Evolutionary conservation across 139 green algal species (phyloP).

Genomic region (Coelastrella sp.): DNA sequence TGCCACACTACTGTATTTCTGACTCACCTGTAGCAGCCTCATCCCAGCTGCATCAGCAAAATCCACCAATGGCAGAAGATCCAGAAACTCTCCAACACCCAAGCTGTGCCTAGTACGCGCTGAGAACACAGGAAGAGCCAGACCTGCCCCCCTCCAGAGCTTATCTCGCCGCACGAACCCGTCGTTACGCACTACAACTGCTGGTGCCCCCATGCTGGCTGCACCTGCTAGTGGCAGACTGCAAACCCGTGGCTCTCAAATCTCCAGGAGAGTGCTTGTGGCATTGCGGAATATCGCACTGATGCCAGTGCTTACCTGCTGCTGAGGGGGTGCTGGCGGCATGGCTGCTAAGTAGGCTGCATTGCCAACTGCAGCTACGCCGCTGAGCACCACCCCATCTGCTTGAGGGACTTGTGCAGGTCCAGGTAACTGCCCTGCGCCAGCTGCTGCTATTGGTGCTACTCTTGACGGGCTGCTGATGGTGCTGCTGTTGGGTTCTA

Average conservation of each 20-base stretch:
- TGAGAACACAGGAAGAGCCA: slow-evolving; percentile 94
- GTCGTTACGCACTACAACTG: slow-evolving; percentile 75
- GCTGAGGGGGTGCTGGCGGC: background rate
- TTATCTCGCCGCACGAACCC: slow-evolving; percentile 72
- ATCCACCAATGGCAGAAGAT: slow-evolving; percentile 88
- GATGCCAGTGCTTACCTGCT: slow-evolving; percentile 9
- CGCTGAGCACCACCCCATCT: background rate
- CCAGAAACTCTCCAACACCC: slow-evolving; percentile 93
- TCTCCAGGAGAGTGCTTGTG: slow-evolving; percentile 50
- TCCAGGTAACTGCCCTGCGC: background rate
- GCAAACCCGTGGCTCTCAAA: slow-evolving; percentile 44
- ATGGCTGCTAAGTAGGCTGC: slow-evolving; percentile 24
- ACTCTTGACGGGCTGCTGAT: background rate
- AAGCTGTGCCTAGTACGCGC: slow-evolving; percentile 78
- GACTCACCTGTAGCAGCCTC: slow-evolving; percentile 50
- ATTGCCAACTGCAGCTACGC: background rate
- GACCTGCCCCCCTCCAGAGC: slow-evolving; percentile 89
- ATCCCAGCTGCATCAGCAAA: slow-evolving; percentile 65
- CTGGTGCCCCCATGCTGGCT: slow-evolving; percentile 49
- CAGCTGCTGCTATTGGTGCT: slow-evolving; percentile 13
- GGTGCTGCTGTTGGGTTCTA: slow-evolving; percentile 20
- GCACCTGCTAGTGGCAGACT: slow-evolving; percentile 38
- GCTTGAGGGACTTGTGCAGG: background rate
- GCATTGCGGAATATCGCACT: slow-evolving; percentile 27
- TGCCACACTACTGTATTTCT: background rate